Evolutionary conservation across 2,329 filamentous ascomycete species (phyloP).

Genomic region (Fusarium sp.): DNA sequence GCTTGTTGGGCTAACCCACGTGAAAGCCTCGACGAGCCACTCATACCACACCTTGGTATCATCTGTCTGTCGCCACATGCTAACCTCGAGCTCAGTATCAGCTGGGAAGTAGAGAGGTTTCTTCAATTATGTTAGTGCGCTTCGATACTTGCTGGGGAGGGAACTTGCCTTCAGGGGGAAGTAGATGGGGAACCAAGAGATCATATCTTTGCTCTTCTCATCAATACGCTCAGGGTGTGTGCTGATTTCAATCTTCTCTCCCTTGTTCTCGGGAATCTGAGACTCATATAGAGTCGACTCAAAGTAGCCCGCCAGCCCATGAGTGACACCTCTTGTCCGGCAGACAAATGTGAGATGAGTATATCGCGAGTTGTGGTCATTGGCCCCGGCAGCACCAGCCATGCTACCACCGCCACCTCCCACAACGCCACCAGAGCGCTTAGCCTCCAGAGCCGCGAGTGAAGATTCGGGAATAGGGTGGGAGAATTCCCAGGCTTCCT

Average conservation of each 20-base stretch:
- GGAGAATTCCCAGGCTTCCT: slow-evolving; percentile 81
- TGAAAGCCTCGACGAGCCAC: slow-evolving; percentile 91
- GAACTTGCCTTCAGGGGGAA: slow-evolving; percentile 87
- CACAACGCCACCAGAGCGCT: slow-evolving; percentile 70
- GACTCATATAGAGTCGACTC: slow-evolving; percentile 90
- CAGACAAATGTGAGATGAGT: slow-evolving; percentile 82
- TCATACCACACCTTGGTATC: slow-evolving; percentile 98
- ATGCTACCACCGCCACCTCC: slow-evolving; percentile 77
- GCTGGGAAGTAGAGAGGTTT: slow-evolving; percentile 86
- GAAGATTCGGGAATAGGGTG: slow-evolving; percentile 74
- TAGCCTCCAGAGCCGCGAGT: slow-evolving; percentile 62
- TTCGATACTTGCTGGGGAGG: background rate
- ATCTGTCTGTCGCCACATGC: slow-evolving; percentile 96
- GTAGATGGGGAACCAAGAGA: slow-evolving; percentile 99
- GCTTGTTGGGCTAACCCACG: slow-evolving; percentile 66
- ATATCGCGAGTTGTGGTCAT: slow-evolving; percentile 90
- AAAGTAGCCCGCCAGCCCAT: slow-evolving; percentile 94
- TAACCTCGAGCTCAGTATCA: slow-evolving; percentile 85
- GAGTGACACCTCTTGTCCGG: slow-evolving; percentile 81
- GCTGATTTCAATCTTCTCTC: slow-evolving; percentile 80
- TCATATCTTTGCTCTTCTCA: slow-evolving; percentile 95
- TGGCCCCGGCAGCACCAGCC: slow-evolving; percentile 79
- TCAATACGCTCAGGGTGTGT: slow-evolving; percentile 94
- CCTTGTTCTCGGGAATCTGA: slow-evolving; percentile 48
- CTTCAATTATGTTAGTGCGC: slow-evolving; percentile 55